Percentiles rank a stretch among this genome's conserved stretches.
Evolutionary conservation across 306 rosid species (phyloP).

Genomic region (Gleditsia sinensis): DNA sequence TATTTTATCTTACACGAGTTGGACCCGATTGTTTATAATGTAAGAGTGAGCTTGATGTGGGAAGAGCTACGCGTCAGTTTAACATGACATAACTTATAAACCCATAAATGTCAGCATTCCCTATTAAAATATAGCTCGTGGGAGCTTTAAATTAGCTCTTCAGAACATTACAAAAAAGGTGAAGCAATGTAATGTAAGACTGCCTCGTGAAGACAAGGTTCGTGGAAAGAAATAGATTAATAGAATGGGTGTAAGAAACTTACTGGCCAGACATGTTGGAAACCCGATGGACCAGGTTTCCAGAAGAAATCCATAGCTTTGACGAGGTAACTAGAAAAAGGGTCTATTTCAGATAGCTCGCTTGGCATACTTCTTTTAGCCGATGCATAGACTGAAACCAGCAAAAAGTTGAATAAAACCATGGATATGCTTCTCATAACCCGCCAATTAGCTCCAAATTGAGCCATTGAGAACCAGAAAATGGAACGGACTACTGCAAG

Average conservation of each 20-base stretch:
- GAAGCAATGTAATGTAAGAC: too few relatives aligned
- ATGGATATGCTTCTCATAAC: slow-evolving; percentile 38
- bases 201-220: not conserved
- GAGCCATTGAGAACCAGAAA: not conserved
- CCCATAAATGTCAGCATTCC: not conserved
- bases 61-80: not conserved
- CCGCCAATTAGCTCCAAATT: slow-evolving; percentile 24
- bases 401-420: slow-evolving; percentile 34
- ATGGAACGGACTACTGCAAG: too few relatives aligned
- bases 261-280: slow-evolving; percentile 86
- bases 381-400: slow-evolving; percentile 44
- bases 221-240: not conserved
- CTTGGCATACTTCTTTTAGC: slow-evolving; percentile 49
- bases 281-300: slow-evolving; percentile 50
- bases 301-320: slow-evolving; percentile 60
- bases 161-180: not conserved
- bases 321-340: slow-evolving; percentile 36
- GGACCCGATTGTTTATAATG: too few relatives aligned
- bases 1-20: too few relatives aligned
- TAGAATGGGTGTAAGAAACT: slow-evolving; percentile 26
- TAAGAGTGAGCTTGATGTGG: not conserved
- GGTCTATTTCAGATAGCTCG: slow-evolving; percentile 39
- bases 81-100: not conserved
- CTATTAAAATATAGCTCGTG: not conserved
- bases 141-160: not conserved